Percentiles rank a stretch among this genome's conserved stretches.
phyloP scores from a whole-genome alignment of 1,139 yeast species.

The Nakaseomyces delphensis region DNA sequence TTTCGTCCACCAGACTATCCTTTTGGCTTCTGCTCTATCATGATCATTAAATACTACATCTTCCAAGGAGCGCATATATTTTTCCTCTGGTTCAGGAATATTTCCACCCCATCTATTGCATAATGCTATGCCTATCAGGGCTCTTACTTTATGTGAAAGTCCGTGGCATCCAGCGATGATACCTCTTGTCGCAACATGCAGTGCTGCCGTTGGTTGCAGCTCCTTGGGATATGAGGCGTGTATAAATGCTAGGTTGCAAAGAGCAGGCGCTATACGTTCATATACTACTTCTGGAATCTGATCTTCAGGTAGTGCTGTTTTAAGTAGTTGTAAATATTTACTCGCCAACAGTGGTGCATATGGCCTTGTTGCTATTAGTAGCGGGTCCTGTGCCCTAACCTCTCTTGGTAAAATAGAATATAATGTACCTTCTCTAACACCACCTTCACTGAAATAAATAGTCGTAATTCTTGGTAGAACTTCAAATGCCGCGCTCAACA shows the following conservation, averaged over 20 bases:
- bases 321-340: conserved; percentile 42
- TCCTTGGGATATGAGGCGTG: conserved; percentile 67
- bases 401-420: conserved; percentile 49
- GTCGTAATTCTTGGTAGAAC: conserved; percentile 50
- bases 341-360: conserved; percentile 53
- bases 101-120: conserved; percentile 75
- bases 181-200: conserved; percentile 59
- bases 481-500: conserved; percentile 51
- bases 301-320: conserved; percentile 44
- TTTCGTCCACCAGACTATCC: conserved; percentile 54
- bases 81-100: conserved; percentile 45
- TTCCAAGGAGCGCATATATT: conserved; percentile 38
- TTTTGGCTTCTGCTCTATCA: conserved; percentile 37
- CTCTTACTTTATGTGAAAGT: conserved; percentile 54
- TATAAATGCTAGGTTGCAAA: conserved; percentile 59
- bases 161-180: conserved; percentile 64
- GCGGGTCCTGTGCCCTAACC: conserved; percentile 53
- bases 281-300: conserved; percentile 49
- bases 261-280: conserved; percentile 52
- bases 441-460: conserved; percentile 60
- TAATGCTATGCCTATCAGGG: conserved; percentile 55
- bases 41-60: conserved; percentile 41
- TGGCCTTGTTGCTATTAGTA: conserved; percentile 53
- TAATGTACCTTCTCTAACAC: conserved; percentile 61
- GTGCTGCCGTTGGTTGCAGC: conserved; percentile 59